Evolutionary conservation across 495 filamentous ascomycete species (phyloP).

Genomic region (Pseudoneurospora amorphoporcata): DNA sequence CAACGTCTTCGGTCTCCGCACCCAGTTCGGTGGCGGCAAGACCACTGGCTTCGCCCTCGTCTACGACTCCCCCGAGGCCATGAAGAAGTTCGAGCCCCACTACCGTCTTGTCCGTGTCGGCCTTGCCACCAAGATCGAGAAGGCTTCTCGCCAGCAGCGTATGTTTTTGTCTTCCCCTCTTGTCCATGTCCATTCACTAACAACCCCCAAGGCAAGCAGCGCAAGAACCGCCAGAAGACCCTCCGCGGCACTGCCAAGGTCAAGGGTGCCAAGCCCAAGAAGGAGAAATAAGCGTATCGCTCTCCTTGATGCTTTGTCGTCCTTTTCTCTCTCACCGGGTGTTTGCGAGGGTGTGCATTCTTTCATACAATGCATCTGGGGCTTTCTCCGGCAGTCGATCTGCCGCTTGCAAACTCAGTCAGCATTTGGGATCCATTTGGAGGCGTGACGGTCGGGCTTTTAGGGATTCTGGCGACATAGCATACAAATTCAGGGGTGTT

Average conservation of each 20-base stretch:
- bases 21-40: slow-evolving; percentile 99
- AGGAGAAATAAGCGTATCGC: slow-evolving; percentile 45
- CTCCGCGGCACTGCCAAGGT: slow-evolving; percentile 90
- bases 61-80: slow-evolving; percentile 91
- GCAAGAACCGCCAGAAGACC: slow-evolving; percentile 99
- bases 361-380: slow-evolving; percentile 14
- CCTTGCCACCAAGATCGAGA: slow-evolving; percentile 85
- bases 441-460: slow-evolving; percentile 27
- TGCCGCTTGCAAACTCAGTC: slow-evolving; percentile 7
- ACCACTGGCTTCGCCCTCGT: slow-evolving; percentile 96
- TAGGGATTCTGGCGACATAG: slow-evolving; percentile 24
- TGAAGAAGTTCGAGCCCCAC: slow-evolving; percentile 99
- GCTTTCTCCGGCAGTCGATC: slow-evolving; percentile 15
- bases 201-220: slow-evolving; percentile 74
- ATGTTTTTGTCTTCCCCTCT: too few species aligned
- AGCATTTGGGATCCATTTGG: slow-evolving; percentile 18
- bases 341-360: slow-evolving; percentile 25
- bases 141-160: slow-evolving; percentile 96
- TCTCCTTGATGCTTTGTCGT: slow-evolving; percentile 16
- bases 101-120: slow-evolving; percentile 93
- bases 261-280: slow-evolving; percentile 75
- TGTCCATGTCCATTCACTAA: too few species aligned
- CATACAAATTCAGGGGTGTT: slow-evolving; percentile 27
- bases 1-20: slow-evolving; percentile 95
- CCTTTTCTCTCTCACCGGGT: slow-evolving; percentile 15